phyloP scores from a whole-genome alignment of 2,329 filamentous ascomycete genomes.

The Cladosporium sphaerospermum region DNA sequence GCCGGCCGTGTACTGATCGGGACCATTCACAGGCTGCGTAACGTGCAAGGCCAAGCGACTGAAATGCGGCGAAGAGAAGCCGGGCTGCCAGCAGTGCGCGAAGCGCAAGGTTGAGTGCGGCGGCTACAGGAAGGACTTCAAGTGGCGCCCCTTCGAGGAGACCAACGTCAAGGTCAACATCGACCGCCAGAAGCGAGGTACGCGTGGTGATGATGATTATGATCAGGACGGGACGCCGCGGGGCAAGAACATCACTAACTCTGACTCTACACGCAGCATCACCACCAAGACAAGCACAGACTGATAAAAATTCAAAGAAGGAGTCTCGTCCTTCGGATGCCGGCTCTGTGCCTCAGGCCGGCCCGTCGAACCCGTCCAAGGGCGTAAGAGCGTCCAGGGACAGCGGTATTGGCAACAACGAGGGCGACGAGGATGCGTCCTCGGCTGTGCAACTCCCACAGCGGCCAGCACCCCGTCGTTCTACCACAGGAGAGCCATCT shows the following conservation, averaged over 20 bases:
- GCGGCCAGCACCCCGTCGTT: slow-evolving; percentile 6
- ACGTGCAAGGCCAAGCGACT: slow-evolving; percentile 68
- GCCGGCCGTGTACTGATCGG: slow-evolving; percentile 17
- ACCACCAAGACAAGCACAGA: slow-evolving; percentile 12
- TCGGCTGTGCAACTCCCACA: neutral
- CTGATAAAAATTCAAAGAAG: neutral
- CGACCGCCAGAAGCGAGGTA: slow-evolving; percentile 44
- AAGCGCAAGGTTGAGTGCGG: slow-evolving; percentile 60
- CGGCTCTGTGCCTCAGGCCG: neutral
- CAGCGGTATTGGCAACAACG: neutral
- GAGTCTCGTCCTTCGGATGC: neutral
- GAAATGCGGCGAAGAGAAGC: slow-evolving; percentile 69
- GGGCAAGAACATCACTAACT: slow-evolving; percentile 5
- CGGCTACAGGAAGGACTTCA: slow-evolving; percentile 70
- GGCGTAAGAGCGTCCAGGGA: neutral
- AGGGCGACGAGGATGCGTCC: neutral
- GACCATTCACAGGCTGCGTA: slow-evolving; percentile 52
- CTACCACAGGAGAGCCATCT: neutral
- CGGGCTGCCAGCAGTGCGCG: slow-evolving; percentile 60
- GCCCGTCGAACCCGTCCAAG: neutral
- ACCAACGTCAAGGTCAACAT: slow-evolving; percentile 47
- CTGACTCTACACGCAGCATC: slow-evolving; percentile 10
- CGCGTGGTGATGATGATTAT: neutral
- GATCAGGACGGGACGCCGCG: no score
- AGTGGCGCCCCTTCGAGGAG: slow-evolving; percentile 67